These are phyloP conservation scores for Kluyveromyces sp. DNA, from an alignment of 1,139 yeast species.

Conservation along the genomic window DNA sequence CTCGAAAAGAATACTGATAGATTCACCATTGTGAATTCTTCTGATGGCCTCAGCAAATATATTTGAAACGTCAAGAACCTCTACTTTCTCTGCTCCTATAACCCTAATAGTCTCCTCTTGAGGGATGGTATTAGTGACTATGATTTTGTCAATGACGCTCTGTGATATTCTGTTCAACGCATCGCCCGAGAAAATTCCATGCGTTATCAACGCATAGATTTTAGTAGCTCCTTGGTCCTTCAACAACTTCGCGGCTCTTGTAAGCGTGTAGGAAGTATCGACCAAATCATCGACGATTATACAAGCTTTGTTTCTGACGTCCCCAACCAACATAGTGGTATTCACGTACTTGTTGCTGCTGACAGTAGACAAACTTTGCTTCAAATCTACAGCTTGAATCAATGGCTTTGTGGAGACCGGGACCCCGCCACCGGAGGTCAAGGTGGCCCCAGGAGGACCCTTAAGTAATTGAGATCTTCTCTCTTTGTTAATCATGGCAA, in stretches of 20 bases:
- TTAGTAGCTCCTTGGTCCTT: conserved; percentile 88
- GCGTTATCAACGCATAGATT: conserved; percentile 86
- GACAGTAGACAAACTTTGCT: conserved; percentile 11
- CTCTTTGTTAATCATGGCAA: conserved; percentile 95
- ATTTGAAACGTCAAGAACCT: conserved; percentile 79
- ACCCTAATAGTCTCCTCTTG: conserved; percentile 45
- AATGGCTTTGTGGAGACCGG: conserved; percentile 24
- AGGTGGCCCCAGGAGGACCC: conserved; percentile 30
- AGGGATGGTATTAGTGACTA: conserved; percentile 92
- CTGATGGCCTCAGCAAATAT: conserved; percentile 92
- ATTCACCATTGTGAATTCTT: conserved; percentile 94
- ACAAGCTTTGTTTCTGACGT: conserved; percentile 77
- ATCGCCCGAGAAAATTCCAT: conserved; percentile 89
- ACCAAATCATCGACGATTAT: conserved; percentile 87
- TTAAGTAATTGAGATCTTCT: conserved; percentile 49
- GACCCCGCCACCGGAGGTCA: conserved; percentile 29
- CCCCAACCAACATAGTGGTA: conserved; percentile 84
- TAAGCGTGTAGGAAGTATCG: conserved; percentile 88
- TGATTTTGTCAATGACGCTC: conserved; percentile 72
- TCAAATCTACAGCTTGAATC: conserved; percentile 15
- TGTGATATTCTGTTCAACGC: conserved; percentile 66
- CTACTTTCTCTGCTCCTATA: conserved; percentile 59
- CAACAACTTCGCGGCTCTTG: conserved; percentile 83
- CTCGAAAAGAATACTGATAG: conserved; percentile 88
- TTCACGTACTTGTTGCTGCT: conserved; percentile 25